Percentiles rank a stretch among this genome's conserved stretches.
Evolutionary conservation across 805 yeast genomes (phyloP).

Genomic region (Saccharomycopsis lassenensis): DNA sequence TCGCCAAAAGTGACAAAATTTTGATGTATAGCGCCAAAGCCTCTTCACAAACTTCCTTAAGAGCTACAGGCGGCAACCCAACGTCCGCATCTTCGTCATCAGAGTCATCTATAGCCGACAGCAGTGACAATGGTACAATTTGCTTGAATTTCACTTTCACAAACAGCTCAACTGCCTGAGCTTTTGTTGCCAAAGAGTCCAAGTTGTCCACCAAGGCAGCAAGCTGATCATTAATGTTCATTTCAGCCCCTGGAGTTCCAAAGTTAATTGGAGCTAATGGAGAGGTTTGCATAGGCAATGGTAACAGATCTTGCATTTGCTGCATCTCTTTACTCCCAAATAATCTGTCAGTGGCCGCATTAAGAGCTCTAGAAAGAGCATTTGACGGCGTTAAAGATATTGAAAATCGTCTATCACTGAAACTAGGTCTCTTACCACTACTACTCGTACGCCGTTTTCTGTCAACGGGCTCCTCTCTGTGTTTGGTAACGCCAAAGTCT

Average conservation of each 20-base stretch:
- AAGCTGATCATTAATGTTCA: slow-evolving; percentile 11
- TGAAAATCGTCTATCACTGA: slow-evolving; percentile 53
- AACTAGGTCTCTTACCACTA: slow-evolving; percentile 45
- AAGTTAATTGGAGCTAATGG: neutral
- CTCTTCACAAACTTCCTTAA: slow-evolving; percentile 62
- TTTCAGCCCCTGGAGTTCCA: neutral
- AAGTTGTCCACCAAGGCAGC: slow-evolving; percentile 33
- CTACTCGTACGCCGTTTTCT: slow-evolving; percentile 33
- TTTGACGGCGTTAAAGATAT: slow-evolving; percentile 69
- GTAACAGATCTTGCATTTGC: neutral
- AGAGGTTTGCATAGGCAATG: neutral
- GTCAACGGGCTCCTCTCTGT: slow-evolving; percentile 8
- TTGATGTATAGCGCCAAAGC: slow-evolving; percentile 80
- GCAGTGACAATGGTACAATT: slow-evolving; percentile 58
- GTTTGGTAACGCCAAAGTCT: slow-evolving; percentile 31
- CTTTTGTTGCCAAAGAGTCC: slow-evolving; percentile 76
- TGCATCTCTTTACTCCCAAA: slow-evolving; percentile 41
- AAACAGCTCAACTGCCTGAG: slow-evolving; percentile 77
- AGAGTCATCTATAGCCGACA: slow-evolving; percentile 21
- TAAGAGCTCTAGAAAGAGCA: slow-evolving; percentile 80
- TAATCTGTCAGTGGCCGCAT: slow-evolving; percentile 76
- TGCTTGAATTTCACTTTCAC: slow-evolving; percentile 89
- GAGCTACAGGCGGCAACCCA: slow-evolving; percentile 43
- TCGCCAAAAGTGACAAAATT: slow-evolving; percentile 68
- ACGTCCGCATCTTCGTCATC: slow-evolving; percentile 20